A percentile compares a stretch with the other conserved stretches of the same genome.
These are phyloP conservation scores for Ceratobasidium sp. DNA, from an alignment of 1,284 basidiomycete species.

Conservation along the genomic window DNA sequence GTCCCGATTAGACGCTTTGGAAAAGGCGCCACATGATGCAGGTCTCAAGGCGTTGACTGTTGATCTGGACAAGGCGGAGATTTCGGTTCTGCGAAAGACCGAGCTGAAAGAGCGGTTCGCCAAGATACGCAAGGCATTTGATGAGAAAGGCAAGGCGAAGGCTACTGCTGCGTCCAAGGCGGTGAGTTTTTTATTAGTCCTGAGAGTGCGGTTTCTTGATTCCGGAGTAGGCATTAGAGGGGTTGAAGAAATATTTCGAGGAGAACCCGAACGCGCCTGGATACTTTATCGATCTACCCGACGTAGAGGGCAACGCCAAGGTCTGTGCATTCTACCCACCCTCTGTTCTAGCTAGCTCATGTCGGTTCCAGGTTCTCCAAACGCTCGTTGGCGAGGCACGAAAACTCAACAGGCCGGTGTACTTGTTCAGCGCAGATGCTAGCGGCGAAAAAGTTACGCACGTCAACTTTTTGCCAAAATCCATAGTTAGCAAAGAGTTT, in stretches of 20 bases:
- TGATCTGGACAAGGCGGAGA: slow-evolving; percentile 90
- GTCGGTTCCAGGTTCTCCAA: slow-evolving; percentile 73
- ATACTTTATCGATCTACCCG: slow-evolving; percentile 75
- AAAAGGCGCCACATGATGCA: slow-evolving; percentile 79
- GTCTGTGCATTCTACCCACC: slow-evolving; percentile 57
- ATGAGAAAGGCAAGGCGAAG: slow-evolving; percentile 87
- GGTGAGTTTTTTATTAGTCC: slow-evolving; percentile 61
- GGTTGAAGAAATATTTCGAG: slow-evolving; percentile 79
- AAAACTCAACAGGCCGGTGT: slow-evolving; percentile 85
- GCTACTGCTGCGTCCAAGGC: slow-evolving; percentile 84
- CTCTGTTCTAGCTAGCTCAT: not conserved
- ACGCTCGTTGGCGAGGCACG: slow-evolving; percentile 81
- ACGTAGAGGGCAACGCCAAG: slow-evolving; percentile 86
- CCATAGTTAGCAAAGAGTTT: slow-evolving; percentile 68
- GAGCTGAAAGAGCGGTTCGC: slow-evolving; percentile 82
- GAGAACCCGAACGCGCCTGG: slow-evolving; percentile 77
- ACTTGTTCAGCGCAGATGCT: slow-evolving; percentile 86
- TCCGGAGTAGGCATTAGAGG: slow-evolving; percentile 73
- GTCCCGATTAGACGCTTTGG: slow-evolving; percentile 75
- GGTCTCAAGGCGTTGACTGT: slow-evolving; percentile 85
- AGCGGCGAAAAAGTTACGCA: slow-evolving; percentile 86
- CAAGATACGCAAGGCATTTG: slow-evolving; percentile 83
- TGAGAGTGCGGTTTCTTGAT: not conserved
- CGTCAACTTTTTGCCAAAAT: slow-evolving; percentile 87
- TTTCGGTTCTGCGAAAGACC: slow-evolving; percentile 87